Evolutionary conservation across 1,284 basidiomycete species (phyloP).

Genomic region (Somion occarium): DNA sequence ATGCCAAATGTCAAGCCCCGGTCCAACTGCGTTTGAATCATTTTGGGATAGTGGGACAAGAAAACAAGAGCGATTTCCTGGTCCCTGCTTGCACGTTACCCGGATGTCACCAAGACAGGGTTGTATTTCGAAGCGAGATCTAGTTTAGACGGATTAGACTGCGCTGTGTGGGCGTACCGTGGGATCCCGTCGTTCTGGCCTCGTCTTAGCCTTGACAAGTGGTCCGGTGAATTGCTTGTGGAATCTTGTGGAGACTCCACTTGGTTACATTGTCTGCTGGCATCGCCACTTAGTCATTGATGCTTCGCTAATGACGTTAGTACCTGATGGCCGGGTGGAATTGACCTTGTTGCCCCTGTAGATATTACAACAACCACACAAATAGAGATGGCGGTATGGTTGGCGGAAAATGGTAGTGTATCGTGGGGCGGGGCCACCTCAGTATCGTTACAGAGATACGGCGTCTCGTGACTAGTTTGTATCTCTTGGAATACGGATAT

Average conservation of each 20-base stretch:
- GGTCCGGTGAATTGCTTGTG: slow-evolving; percentile 1
- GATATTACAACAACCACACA: too few species aligned
- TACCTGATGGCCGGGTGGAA: too few species aligned
- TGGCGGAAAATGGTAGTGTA: too few species aligned
- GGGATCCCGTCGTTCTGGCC: neutral
- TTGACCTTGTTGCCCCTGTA: too few species aligned
- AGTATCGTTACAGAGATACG: too few species aligned
- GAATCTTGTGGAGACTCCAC: neutral
- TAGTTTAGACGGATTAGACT: neutral
- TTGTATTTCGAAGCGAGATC: neutral
- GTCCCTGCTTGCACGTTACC: neutral
- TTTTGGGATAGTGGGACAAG: neutral
- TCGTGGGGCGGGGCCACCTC: too few species aligned
- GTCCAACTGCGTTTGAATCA: neutral
- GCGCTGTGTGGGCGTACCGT: slow-evolving; percentile 2
- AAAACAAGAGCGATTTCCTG: neutral
- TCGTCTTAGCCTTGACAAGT: neutral
- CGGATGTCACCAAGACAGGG: neutral
- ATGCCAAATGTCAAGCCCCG: neutral
- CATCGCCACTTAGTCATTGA: too few species aligned
- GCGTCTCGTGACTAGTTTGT: too few species aligned
- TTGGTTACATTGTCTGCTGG: neutral
- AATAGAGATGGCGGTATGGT: too few species aligned
- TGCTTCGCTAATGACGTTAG: too few species aligned
- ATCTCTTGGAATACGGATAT: too few species aligned